Evolutionary conservation across 208 protist species (phyloP).

Genomic region (Leishmania guyanensis): DNA sequence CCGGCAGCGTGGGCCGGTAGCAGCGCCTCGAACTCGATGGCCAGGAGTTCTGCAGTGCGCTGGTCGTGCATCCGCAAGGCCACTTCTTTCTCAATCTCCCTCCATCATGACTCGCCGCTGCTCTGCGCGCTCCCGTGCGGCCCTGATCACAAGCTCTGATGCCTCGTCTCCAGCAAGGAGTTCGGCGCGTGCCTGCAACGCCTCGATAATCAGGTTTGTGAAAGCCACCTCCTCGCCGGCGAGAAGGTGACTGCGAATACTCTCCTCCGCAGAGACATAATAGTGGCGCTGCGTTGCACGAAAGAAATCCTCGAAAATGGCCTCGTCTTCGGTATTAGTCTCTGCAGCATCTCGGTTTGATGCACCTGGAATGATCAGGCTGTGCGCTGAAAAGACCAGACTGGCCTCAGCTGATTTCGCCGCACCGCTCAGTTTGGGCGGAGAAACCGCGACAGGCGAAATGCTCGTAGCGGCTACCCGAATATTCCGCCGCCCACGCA

Average conservation of each 20-base stretch:
- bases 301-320: slow-evolving; percentile 23
- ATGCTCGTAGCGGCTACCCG: background rate
- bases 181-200: slow-evolving; percentile 23
- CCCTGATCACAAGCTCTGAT: slow-evolving; percentile 35
- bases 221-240: slow-evolving; percentile 42
- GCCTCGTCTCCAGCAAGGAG: slow-evolving; percentile 34
- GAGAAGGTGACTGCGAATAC: slow-evolving; percentile 27
- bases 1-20: slow-evolving; percentile 45
- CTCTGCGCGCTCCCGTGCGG: slow-evolving; percentile 23
- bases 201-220: slow-evolving; percentile 17
- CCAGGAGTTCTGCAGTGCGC: slow-evolving; percentile 38
- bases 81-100: slow-evolving; percentile 50
- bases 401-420: background rate
- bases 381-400: background rate
- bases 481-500: slow-evolving; percentile 9
- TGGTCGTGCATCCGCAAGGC: slow-evolving; percentile 30
- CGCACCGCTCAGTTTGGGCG: background rate
- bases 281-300: slow-evolving; percentile 25
- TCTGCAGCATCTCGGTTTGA: no score
- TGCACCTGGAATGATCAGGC: background rate
- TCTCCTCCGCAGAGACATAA: slow-evolving; percentile 32
- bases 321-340: slow-evolving; percentile 5
- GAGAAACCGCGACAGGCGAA: background rate
- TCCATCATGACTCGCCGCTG: slow-evolving; percentile 32
- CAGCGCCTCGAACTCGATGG: slow-evolving; percentile 32